Base-by-base conservation (phyloP, 2,329 filamentous ascomycete species). In the Diaporthe citri region DNA sequence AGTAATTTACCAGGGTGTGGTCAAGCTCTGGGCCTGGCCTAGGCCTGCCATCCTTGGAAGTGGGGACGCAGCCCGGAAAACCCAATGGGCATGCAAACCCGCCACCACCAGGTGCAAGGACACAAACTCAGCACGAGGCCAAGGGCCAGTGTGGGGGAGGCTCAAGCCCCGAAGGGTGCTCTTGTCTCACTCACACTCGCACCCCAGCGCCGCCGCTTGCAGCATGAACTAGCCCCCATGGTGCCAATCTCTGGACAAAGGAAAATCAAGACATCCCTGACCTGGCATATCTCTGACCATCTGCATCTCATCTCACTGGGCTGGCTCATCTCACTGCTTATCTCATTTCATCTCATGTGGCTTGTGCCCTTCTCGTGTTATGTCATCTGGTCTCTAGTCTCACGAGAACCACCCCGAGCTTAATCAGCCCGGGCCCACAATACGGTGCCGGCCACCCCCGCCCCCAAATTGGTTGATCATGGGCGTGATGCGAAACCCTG, bases 1-100 rank as follows among this genome's bases (percentile, higher is more conserved):
- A 55, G 64, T 69, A 69, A 69, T 69, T 55, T 69, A 69, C 64
- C 34, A 39, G 64, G 64, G 48, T 52, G 31, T 67, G 64, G 64
- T 69, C 64, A 55, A 69, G 64, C 64, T 55, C 46, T 52, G 48
- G 64, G 48, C 64, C 48, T 52, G 64, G 64, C 64, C 64, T 67
- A 34, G 64, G 48, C 64, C 64, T 52, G 64, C 39, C 64, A 55
- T 55, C 34, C 64, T 69, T 69, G 64, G 64, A 69, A 69, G 46
- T 69, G 64, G 64, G 34, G 46, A 55, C 13, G 28, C 4, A 20
- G 31, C 46, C 28, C 12, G 22, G 64, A 52, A 52, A 67, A 51
- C 62, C 62, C 46, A 67, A 51, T 28, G 64, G 64, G 31, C 46
- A 4, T 36, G 34, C 64, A 48, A 48, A 28, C 43, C 46, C 46